A percentile compares a stretch with the other conserved stretches of the same genome.
Evolutionary conservation across 2,329 filamentous ascomycete genomes (phyloP).

Genomic region (Aschersonia sp.): DNA sequence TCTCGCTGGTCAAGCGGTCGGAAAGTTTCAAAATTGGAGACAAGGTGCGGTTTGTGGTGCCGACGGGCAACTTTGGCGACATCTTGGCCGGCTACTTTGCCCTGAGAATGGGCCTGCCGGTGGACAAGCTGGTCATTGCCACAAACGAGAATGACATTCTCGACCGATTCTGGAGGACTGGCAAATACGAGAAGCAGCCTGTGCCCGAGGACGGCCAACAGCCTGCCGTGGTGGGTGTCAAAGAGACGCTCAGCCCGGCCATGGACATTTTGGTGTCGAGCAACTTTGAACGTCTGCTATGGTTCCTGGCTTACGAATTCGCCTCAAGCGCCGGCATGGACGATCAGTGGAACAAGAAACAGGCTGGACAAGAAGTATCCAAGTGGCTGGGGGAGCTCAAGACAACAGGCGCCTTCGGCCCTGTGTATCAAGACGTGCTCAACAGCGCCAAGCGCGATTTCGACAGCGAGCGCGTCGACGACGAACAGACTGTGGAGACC

Average conservation of each 20-base stretch:
- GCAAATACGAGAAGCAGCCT: constrained; percentile 76
- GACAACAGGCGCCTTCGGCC: constrained; percentile 62
- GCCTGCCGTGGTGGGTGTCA: constrained; percentile 56
- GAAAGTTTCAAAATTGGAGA: constrained; percentile 47
- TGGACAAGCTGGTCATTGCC: constrained; percentile 78
- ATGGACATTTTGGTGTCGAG: constrained; percentile 97
- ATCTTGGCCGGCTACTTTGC: constrained; percentile 91
- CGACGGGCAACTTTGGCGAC: constrained; percentile 93
- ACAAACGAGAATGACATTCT: constrained; percentile 98
- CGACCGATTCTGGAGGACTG: constrained; percentile 84
- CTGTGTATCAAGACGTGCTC: constrained; percentile 61
- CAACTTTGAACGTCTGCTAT: constrained; percentile 92
- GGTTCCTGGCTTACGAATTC: constrained; percentile 75
- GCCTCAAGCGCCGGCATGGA: constrained; percentile 45
- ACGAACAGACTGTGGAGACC: constrained; percentile 52
- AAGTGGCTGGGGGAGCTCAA: constrained; percentile 73
- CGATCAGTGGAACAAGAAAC: constrained; percentile 50
- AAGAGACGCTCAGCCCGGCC: constrained; percentile 83
- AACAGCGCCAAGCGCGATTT: constrained; percentile 59
- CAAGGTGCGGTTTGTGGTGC: constrained; percentile 72
- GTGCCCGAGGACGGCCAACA: constrained; percentile 29
- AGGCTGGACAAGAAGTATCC: constrained; percentile 62
- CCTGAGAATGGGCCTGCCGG: constrained; percentile 73
- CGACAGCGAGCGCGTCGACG: constrained; percentile 60
- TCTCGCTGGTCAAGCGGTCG: constrained; percentile 53